phyloP scores from a whole-genome alignment of 148 eudicot species.

The Nepenthes mirabilis region DNA sequence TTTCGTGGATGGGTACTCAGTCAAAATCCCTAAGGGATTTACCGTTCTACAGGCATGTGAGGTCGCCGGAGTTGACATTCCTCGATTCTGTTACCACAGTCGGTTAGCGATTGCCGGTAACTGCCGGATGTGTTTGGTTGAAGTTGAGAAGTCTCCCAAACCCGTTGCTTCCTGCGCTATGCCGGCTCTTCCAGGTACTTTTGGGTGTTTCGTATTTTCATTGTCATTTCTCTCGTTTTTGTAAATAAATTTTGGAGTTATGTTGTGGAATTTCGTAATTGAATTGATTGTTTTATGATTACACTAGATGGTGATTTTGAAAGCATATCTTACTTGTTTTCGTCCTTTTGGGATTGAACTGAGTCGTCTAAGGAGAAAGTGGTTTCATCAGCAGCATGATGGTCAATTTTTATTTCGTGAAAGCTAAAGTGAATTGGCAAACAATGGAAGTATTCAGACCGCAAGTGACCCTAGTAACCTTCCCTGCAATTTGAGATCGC shows the following conservation, averaged over 20 bases:
- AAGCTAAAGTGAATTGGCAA: too few relatives aligned
- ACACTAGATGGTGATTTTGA: not conserved
- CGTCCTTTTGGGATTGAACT: too few relatives aligned
- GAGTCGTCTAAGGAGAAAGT: too few relatives aligned
- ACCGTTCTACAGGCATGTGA: conserved; percentile 94
- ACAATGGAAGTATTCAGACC: too few relatives aligned
- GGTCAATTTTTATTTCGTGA: too few relatives aligned
- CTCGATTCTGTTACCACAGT: conserved; percentile 75
- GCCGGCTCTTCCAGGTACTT: conserved; percentile 91
- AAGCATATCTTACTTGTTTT: too few relatives aligned
- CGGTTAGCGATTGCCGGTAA: conserved; percentile 90
- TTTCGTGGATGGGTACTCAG: conserved; percentile 85
- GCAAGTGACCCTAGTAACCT: too few relatives aligned
- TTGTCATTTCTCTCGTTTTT: not conserved
- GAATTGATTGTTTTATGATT: not conserved
- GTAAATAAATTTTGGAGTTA: not conserved
- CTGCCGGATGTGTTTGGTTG: conserved; percentile 95
- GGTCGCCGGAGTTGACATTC: conserved; percentile 92
- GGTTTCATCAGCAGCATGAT: too few relatives aligned
- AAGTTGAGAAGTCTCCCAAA: conserved; percentile 95
- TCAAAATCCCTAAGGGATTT: conserved; percentile 86
- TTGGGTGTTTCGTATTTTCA: too few relatives aligned
- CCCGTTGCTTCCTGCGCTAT: conserved; percentile 99
- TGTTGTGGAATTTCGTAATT: not conserved
- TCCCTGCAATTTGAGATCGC: too few relatives aligned